These are phyloP conservation scores for Ganoderma boninense DNA, from an alignment of 1,284 basidiomycete species.

Conservation along the genomic window DNA sequence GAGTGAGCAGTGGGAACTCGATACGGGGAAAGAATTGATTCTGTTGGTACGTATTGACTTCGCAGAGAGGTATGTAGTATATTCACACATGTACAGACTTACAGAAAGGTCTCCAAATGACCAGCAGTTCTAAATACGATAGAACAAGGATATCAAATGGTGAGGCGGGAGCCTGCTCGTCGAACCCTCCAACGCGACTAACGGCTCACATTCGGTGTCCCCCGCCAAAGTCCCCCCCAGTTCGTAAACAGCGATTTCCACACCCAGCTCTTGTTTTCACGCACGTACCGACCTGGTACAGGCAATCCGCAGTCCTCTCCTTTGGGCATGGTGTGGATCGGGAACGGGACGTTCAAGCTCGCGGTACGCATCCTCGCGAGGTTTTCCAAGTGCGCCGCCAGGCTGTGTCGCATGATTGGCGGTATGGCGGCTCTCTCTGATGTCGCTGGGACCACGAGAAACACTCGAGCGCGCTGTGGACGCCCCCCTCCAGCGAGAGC, in stretches of 20 bases:
- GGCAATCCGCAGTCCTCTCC: neutral
- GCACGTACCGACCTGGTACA: neutral
- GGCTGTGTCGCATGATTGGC: no score
- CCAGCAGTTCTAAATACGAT: no score
- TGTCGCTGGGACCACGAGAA: no score
- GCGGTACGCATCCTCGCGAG: neutral
- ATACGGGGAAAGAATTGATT: neutral
- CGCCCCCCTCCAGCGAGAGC: neutral
- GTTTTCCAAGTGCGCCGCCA: neutral
- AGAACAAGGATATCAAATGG: neutral
- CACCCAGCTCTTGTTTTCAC: neutral
- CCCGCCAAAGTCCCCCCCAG: neutral
- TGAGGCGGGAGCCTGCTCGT: neutral
- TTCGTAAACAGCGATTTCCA: neutral
- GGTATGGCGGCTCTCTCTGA: neutral
- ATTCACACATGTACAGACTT: neutral
- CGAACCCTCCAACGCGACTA: neutral
- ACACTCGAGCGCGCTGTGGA: neutral
- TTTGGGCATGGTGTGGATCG: neutral
- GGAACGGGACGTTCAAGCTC: neutral
- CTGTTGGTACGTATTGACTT: neutral
- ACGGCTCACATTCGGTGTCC: neutral
- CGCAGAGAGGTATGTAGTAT: neutral
- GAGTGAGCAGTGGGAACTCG: no score
- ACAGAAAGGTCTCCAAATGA: no score